A percentile compares a stretch with the other conserved stretches of the same genome.
phyloP scores from a whole-genome alignment of 441 rosid genomes.

The Populus hybrid region DNA sequence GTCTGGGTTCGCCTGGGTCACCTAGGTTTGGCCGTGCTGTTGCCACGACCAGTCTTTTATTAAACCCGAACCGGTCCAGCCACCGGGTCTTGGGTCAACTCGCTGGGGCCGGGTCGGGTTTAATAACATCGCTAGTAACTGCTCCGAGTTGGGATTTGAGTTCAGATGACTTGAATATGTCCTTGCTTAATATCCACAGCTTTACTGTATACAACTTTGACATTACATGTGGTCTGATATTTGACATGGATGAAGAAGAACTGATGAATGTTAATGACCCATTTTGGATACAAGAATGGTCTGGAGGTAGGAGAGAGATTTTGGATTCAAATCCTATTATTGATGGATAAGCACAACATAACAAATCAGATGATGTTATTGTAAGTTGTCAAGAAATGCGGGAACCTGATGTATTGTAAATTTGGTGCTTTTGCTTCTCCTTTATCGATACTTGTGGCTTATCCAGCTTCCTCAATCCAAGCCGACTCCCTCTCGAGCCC shows the following conservation, averaged over 20 bases:
- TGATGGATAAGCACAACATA: neutral
- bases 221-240: neutral
- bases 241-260: neutral
- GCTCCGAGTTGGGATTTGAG: no score
- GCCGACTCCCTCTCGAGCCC: slow-evolving; percentile 13
- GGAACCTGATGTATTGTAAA: no score
- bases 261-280: neutral
- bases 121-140: no score
- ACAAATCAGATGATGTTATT: neutral
- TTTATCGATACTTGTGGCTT: slow-evolving; percentile 37
- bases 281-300: neutral
- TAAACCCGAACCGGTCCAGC: no score
- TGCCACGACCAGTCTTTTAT: no score
- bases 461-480: slow-evolving; percentile 17
- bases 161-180: neutral
- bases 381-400: no score
- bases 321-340: neutral
- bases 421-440: slow-evolving; percentile 15
- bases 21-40: no score
- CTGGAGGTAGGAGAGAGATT: neutral
- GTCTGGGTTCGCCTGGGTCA: no score
- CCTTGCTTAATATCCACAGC: neutral
- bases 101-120: no score
- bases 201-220: neutral
- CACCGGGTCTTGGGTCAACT: no score